Evolutionary conservation across 2,329 filamentous ascomycete genomes (phyloP).

Genomic region (Fusarium sp.): DNA sequence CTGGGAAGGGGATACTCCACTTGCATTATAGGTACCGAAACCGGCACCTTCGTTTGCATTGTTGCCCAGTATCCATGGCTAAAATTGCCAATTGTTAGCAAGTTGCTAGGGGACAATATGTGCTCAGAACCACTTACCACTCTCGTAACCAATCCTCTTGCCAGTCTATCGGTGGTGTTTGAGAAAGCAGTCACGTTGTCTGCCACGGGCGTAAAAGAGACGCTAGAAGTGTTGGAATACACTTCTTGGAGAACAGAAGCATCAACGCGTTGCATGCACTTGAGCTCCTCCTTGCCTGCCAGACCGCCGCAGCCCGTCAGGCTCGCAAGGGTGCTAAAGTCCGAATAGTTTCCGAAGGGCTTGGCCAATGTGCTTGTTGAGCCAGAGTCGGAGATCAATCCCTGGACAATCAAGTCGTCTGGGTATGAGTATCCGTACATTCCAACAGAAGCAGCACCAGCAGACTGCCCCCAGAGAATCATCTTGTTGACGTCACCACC

Average conservation of each 20-base stretch:
- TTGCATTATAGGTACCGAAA: conserved; percentile 19
- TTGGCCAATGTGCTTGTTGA: conserved; percentile 6
- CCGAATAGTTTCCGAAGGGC: conserved; percentile 5
- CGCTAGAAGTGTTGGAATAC: conserved; percentile 11
- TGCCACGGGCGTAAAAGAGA: conserved; percentile 19
- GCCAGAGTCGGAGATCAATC: conserved; percentile 57
- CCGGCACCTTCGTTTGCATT: conserved; percentile 31
- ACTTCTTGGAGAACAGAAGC: conserved; percentile 8
- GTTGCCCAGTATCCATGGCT: conserved; percentile 30
- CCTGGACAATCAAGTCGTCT: conserved; percentile 60
- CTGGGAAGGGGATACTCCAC: conserved; percentile 13
- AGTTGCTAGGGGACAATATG: not conserved
- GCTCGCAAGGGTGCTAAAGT: conserved; percentile 13
- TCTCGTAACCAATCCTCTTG: conserved; percentile 26
- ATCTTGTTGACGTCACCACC: conserved; percentile 41
- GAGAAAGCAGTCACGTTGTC: conserved; percentile 25
- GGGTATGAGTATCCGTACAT: conserved; percentile 60
- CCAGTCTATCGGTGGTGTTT: conserved; percentile 26
- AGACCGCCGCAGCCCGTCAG: conserved; percentile 12
- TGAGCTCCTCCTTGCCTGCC: not conserved
- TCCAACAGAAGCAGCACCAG: conserved; percentile 52
- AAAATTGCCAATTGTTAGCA: not conserved
- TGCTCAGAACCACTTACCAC: not conserved
- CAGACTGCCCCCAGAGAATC: conserved; percentile 44
- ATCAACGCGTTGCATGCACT: conserved; percentile 6